phyloP scores from a whole-genome alignment of 441 rosid genomes.

The Biscutella laevigata region DNA sequence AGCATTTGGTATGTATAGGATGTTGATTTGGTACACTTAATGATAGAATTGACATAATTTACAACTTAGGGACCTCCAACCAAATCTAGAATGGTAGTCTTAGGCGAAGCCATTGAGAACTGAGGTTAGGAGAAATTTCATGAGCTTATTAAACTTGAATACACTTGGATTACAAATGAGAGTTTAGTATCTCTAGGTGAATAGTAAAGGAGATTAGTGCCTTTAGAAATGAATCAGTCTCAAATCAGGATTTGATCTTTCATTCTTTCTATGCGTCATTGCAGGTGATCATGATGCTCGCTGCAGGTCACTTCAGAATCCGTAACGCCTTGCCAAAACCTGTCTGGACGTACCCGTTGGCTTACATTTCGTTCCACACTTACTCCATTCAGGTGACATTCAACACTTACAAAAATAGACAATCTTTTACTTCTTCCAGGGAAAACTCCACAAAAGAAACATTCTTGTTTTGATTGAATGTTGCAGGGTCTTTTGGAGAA shows the following conservation, averaged over 20 bases:
- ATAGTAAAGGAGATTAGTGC: conserved; percentile 1
- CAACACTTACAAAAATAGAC: neutral
- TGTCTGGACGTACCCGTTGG: conserved; percentile 80
- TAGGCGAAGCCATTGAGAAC: neutral
- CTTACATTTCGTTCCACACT: conserved; percentile 83
- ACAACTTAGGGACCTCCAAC: neutral
- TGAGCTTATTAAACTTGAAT: neutral
- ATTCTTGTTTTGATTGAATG: conserved; percentile 2
- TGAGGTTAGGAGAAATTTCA: neutral
- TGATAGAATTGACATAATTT: neutral
- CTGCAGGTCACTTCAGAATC: conserved; percentile 89
- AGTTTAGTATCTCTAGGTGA: neutral
- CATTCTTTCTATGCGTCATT: conserved; percentile 17
- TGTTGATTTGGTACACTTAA: neutral
- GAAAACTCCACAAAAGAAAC: neutral
- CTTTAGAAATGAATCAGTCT: neutral
- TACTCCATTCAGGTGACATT: conserved; percentile 75
- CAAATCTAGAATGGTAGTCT: neutral
- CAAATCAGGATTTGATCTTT: neutral
- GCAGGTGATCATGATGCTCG: conserved; percentile 93
- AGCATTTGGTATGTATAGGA: neutral
- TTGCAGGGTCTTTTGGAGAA: conserved; percentile 87
- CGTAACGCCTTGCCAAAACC: conserved; percentile 76
- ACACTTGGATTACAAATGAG: neutral
- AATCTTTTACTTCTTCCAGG: neutral